A percentile compares a stretch with the other conserved stretches of the same genome.
Conservation (phyloP, 805 yeast species). For the Sugiyamaella chiloensis region DNA sequence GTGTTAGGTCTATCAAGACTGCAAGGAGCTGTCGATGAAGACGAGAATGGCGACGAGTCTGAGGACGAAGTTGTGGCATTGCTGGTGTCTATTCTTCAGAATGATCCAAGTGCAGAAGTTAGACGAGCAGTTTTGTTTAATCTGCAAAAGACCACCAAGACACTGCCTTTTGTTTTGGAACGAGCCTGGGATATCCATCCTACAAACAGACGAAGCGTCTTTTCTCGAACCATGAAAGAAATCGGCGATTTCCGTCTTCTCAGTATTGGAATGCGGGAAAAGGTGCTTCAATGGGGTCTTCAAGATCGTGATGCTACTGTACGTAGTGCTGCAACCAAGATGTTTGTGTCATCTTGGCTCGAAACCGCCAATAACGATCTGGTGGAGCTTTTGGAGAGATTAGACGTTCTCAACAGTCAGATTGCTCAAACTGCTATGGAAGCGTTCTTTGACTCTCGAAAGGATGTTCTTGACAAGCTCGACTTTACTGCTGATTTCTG, state of each 20-base stretch:
- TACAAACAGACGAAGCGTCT: conserved; percentile 69
- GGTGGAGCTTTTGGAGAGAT: conserved; percentile 62
- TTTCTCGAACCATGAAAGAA: conserved; percentile 61
- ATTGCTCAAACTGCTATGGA: conserved; percentile 67
- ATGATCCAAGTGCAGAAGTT: conserved; percentile 85
- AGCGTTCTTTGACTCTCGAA: conserved; percentile 56
- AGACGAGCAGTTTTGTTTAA: conserved; percentile 79
- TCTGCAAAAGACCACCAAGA: conserved; percentile 51
- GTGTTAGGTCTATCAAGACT: conserved; percentile 74
- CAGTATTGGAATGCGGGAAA: conserved; percentile 55
- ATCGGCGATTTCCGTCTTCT: conserved; percentile 56
- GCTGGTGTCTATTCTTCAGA: conserved; percentile 55
- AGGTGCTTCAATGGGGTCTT: conserved; percentile 77
- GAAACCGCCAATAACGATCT: conserved; percentile 65
- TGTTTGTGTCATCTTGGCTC: conserved; percentile 74
- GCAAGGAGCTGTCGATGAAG: conserved; percentile 53
- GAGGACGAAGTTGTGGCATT: conserved; percentile 38
- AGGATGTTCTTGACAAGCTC: conserved; percentile 59
- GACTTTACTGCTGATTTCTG: conserved; percentile 65
- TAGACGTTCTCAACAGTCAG: conserved; percentile 66
- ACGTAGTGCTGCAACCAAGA: conserved; percentile 61
- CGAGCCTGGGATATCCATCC: conserved; percentile 79
- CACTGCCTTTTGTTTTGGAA: conserved; percentile 61
- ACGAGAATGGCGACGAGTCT: conserved; percentile 22
- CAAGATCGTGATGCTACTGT: conserved; percentile 81